A percentile compares a stretch with the other conserved stretches of the same genome.
Evolutionary conservation across 768 basidiomycete species (phyloP).

Genomic region (Termitomyces bulborhizus): DNA sequence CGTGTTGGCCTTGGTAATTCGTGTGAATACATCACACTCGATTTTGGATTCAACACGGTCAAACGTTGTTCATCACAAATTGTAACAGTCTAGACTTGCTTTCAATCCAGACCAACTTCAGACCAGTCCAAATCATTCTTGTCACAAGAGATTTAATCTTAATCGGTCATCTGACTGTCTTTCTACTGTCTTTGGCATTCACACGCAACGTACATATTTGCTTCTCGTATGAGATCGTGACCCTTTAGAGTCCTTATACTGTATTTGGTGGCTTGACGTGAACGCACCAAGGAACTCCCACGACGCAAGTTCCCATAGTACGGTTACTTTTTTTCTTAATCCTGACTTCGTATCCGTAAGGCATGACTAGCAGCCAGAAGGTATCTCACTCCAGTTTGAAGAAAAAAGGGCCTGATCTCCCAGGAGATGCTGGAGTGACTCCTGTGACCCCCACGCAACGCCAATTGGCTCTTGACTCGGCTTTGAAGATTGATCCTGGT

Average conservation of each 20-base stretch:
- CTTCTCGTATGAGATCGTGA: not conserved
- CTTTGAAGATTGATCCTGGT: conserved; percentile 36
- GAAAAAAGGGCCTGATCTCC: conserved; percentile 15
- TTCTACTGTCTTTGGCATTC: too few relatives aligned
- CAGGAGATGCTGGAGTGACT: conserved; percentile 5
- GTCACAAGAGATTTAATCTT: too few relatives aligned
- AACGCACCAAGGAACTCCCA: too few relatives aligned
- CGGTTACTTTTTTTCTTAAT: not conserved
- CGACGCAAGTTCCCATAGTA: not conserved
- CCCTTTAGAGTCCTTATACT: not conserved
- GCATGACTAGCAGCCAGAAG: conserved; percentile 9
- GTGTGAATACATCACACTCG: not conserved
- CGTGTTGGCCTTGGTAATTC: not conserved
- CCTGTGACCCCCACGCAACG: conserved; percentile 32
- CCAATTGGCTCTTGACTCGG: conserved; percentile 31
- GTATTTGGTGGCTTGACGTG: not conserved
- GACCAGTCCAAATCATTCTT: too few relatives aligned
- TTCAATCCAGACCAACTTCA: too few relatives aligned
- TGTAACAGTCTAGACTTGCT: too few relatives aligned
- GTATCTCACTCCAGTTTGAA: conserved; percentile 18
- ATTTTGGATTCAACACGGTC: too few relatives aligned
- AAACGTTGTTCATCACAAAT: too few relatives aligned
- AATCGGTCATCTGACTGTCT: too few relatives aligned
- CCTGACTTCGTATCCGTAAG: not conserved
- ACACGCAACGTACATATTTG: not conserved